phyloP scores from a whole-genome alignment of 805 yeast genomes.

The Ogataea degrootiae region DNA sequence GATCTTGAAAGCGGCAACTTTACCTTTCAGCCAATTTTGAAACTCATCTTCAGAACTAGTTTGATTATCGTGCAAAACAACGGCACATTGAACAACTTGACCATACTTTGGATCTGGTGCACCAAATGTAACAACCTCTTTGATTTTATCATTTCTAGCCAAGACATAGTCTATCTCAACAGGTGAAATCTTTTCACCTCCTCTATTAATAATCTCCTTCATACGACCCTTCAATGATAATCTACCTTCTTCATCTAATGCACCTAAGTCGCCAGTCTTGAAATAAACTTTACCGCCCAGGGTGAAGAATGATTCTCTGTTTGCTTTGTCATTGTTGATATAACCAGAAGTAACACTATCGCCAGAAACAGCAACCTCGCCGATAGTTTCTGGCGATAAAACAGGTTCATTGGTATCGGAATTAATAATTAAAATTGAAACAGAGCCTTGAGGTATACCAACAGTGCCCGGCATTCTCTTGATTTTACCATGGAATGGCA shows the following conservation, averaged over 20 bases:
- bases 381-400: conserved; percentile 47
- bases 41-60: conserved; percentile 40
- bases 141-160: conserved; percentile 56
- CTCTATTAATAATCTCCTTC: conserved; percentile 71
- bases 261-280: conserved; percentile 79
- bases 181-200: conserved; percentile 76
- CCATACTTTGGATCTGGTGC: conserved; percentile 66
- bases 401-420: conserved; percentile 36
- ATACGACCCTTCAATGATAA: conserved; percentile 63
- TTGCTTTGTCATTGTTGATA: conserved; percentile 67
- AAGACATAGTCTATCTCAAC: conserved; percentile 61
- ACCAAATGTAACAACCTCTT: conserved; percentile 69
- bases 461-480: conserved; percentile 67
- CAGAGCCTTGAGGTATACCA: conserved; percentile 57
- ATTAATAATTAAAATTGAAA: conserved; percentile 58
- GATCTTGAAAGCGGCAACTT: conserved; percentile 54
- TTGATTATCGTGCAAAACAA: conserved; percentile 46
- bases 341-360: conserved; percentile 68
- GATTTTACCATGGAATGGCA: conserved; percentile 48
- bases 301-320: conserved; percentile 44
- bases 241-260: conserved; percentile 53
- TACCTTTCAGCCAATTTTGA: conserved; percentile 37
- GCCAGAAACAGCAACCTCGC: conserved; percentile 69
- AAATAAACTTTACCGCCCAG: conserved; percentile 29
- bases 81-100: conserved; percentile 66